A percentile compares a stretch with the other conserved stretches of the same genome.
Evolutionary conservation across 2,329 filamentous ascomycete genomes (phyloP).

Genomic region (Talaromyces sp.): DNA sequence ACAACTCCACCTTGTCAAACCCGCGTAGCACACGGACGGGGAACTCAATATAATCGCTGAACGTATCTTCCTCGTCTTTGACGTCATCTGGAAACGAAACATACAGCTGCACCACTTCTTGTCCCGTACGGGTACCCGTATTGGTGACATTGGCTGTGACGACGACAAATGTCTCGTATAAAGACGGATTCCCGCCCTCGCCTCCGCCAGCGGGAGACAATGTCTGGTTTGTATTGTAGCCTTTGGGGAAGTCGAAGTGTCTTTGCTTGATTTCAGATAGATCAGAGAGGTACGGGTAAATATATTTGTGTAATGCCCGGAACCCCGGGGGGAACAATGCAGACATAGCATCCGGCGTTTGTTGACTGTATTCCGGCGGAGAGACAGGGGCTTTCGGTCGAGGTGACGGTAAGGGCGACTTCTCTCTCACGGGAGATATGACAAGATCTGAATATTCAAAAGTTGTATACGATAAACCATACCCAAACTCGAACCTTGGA

Average conservation of each 20-base stretch:
- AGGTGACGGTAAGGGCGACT: conserved; percentile 44
- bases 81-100: conserved; percentile 56
- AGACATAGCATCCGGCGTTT: conserved; percentile 51
- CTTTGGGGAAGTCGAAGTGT: conserved; percentile 50
- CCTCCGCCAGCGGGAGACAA: conserved; percentile 64
- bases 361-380: conserved; percentile 53
- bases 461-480: conserved; percentile 73
- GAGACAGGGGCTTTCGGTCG: conserved; percentile 36
- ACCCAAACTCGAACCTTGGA: conserved; percentile 82
- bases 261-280: conserved; percentile 43
- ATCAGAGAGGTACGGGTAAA: conserved; percentile 64
- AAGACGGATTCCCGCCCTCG: conserved; percentile 45
- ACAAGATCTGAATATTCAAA: conserved; percentile 59
- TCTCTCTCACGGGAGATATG: conserved; percentile 45
- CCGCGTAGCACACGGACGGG: conserved; percentile 60
- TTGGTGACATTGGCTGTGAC: conserved; percentile 46
- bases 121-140: conserved; percentile 43
- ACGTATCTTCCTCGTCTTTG: conserved; percentile 21
- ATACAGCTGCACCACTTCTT: conserved; percentile 57
- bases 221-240: conserved; percentile 48
- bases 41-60: conserved; percentile 53
- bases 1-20: conserved; percentile 63
- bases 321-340: conserved; percentile 59
- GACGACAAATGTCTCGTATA: conserved; percentile 47
- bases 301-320: conserved; percentile 60